Evolutionary conservation across 2,329 filamentous ascomycete species (phyloP), one percentile per base, ranked within the genome.

Genomic region (Talaromyces verruculosus): DNA sequence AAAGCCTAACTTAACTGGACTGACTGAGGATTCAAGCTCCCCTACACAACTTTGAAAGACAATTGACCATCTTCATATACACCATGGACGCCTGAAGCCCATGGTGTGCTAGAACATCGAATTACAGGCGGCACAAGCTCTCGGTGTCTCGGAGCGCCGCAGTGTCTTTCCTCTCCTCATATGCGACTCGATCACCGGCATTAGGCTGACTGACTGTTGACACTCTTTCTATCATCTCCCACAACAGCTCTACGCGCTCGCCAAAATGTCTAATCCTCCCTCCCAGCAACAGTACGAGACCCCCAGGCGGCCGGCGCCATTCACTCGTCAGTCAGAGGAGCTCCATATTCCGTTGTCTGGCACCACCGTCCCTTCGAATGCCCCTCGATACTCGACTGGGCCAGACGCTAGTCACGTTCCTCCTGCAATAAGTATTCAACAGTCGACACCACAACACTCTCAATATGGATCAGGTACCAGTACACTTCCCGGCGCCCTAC

Each of bases 391-490:
- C 72, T 75, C 77, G 68, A 76, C 82, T 65, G 77, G 83, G 53
- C 79, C 83, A 69, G 81, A 84, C 64, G 84, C 84, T 71, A 76
- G 78, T 65, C 65, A 65, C n/a, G 61, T 81, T 67, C 79, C 82
- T 64, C 85, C 85, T 61, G 82, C 85, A 60, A 86, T 89, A 73
- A 87, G 82, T 71, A 79, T 89, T 59, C 87, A 89, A 69, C 84
- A 87, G 70, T 81, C 83, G n/a, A 82, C 81, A 22, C 79, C 84
- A 28, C 79, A 82, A 64, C 73, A 76, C 64, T 71, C 75, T 35
- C 83, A 84, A 67, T 86, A 83, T 72, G 76, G 79, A 63, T 73
- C 72, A 66, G 75, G 77, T 61, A 79, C 76, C 66, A 74, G 71
- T 71, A 76, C 80, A 65, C 77, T 90, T 4, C 88, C 88, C 19